A percentile compares a stretch with the other conserved stretches of the same genome.
Conservation (phyloP, 371 early-diverging fungal species). For the Mortierella sp. region DNA sequence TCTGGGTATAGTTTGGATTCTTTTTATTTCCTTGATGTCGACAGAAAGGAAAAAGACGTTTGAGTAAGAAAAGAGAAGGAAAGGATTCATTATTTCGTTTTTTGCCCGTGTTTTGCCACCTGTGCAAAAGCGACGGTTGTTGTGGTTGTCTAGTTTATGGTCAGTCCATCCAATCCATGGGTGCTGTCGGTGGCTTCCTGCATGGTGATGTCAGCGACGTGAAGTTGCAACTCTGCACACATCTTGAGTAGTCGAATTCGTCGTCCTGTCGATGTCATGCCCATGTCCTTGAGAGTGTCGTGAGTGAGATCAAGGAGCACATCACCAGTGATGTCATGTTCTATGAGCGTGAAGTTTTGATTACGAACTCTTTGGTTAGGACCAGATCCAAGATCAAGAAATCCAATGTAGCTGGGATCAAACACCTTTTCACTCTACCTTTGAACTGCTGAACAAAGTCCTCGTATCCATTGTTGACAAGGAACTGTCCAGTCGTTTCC, state of each 20-base stretch:
- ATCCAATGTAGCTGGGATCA: no score
- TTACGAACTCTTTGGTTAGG: no score
- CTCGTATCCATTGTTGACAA: conserved; percentile 42
- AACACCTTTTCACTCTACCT: conserved; percentile 28
- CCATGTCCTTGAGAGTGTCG: conserved; percentile 56
- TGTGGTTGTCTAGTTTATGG: conserved; percentile 13
- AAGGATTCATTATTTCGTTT: no score
- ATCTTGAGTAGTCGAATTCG: conserved; percentile 49
- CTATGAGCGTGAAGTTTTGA: conserved; percentile 8
- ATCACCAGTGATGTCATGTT: conserved; percentile 55
- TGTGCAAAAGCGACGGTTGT: neutral
- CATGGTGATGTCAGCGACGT: conserved; percentile 41
- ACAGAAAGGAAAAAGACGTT: no score
- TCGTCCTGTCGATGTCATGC: conserved; percentile 40
- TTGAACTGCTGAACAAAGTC: conserved; percentile 41
- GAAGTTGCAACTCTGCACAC: conserved; percentile 43
- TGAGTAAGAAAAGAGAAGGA: no score
- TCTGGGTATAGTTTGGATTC: no score
- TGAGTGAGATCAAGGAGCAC: conserved; percentile 54
- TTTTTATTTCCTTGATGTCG: no score
- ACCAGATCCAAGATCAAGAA: no score
- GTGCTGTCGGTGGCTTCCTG: conserved; percentile 39
- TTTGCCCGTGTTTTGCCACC: no score
- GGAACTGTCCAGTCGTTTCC: conserved; percentile 44
- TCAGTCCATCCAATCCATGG: conserved; percentile 8